A percentile compares a stretch with the other conserved stretches of the same genome.
Evolutionary conservation across 371 early-diverging fungal genomes (phyloP).

Genomic region (Cokeromyces recurvatus): DNA sequence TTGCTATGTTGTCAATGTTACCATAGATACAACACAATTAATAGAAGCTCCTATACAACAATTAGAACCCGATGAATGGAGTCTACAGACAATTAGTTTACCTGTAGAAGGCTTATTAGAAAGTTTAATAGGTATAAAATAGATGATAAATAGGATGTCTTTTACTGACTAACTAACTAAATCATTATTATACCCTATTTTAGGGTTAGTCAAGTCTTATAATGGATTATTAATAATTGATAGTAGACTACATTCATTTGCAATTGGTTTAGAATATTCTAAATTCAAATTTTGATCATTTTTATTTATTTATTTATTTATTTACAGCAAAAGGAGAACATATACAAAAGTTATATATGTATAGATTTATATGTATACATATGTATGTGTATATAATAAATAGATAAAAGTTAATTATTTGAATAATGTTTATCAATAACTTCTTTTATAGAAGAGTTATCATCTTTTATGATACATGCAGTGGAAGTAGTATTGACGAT

Average conservation of each 20-base stretch:
- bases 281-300: too few species aligned
- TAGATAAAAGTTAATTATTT: neutral
- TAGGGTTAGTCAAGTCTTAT: slow-evolving; percentile 11
- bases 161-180: too few species aligned
- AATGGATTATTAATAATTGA: slow-evolving; percentile 14
- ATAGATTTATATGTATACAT: too few species aligned
- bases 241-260: slow-evolving; percentile 19
- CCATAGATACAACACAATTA: slow-evolving; percentile 15
- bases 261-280: slow-evolving; percentile 11
- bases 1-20: slow-evolving; percentile 39
- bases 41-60: slow-evolving; percentile 11
- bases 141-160: too few species aligned
- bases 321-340: too few species aligned
- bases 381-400: too few species aligned
- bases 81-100: slow-evolving; percentile 39
- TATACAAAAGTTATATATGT: too few species aligned
- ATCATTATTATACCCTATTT: neutral
- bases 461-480: slow-evolving; percentile 2
- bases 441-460: neutral
- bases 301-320: too few species aligned
- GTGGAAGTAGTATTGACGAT: slow-evolving; percentile 5
- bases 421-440: slow-evolving; percentile 9
- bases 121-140: slow-evolving; percentile 30
- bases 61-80: slow-evolving; percentile 55
- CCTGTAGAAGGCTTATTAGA: slow-evolving; percentile 33